These are phyloP conservation scores for Allomyces macrogynus DNA, from an alignment of 192 early-diverging fungal genomes.

Conservation along the genomic window DNA sequence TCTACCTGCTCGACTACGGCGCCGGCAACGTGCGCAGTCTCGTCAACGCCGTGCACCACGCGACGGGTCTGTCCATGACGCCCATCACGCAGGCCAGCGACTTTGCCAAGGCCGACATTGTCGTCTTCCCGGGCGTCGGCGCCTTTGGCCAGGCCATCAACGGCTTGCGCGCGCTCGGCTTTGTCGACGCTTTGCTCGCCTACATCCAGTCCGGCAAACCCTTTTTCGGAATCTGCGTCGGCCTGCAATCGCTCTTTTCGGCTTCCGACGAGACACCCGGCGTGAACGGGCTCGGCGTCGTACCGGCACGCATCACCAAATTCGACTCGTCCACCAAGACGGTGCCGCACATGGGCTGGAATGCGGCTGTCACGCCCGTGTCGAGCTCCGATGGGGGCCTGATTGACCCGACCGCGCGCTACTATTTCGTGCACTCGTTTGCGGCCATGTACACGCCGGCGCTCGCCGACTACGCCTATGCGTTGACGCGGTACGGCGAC, in stretches of 20 bases:
- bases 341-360: conserved; percentile 99
- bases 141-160: conserved; percentile 86
- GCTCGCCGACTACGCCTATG: conserved; percentile 48
- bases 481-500: conserved; percentile 73
- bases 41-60: conserved; percentile 70
- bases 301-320: conserved; percentile 42
- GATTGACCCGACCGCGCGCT: conserved; percentile 32
- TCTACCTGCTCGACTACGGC: conserved; percentile 92
- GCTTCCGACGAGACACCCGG: conserved; percentile 73
- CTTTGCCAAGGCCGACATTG: conserved; percentile 75
- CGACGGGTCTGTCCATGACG: conserved; percentile 66
- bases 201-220: conserved; percentile 73
- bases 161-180: conserved; percentile 48
- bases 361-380: conserved; percentile 26
- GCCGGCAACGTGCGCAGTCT: conserved; percentile 98
- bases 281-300: conserved; percentile 61
- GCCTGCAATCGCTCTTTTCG: conserved; percentile 84
- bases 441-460: conserved; percentile 23
- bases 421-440: conserved; percentile 99
- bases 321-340: conserved; percentile 54
- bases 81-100: conserved; percentile 53
- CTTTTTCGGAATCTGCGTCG: conserved; percentile 97
- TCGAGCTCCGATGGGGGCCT: conserved; percentile 9
- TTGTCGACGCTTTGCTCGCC: conserved; percentile 53
- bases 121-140: conserved; percentile 97